Evolutionary conservation across 805 yeast species (phyloP).

Genomic region (Wickerhamiella domercqiae): DNA sequence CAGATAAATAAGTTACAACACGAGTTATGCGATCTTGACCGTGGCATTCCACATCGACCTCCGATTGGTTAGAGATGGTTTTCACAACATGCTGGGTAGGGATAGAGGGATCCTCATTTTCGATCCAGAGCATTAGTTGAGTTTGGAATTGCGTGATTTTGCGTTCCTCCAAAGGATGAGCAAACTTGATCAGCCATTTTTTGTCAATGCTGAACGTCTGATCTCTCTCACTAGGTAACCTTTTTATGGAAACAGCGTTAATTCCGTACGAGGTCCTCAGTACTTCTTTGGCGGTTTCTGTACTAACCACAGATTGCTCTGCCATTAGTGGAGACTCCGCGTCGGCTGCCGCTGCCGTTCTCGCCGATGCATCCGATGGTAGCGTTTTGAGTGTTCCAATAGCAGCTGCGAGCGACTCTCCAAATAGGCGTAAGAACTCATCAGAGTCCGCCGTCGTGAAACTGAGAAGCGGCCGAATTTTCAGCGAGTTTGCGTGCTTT

Average conservation of each 20-base stretch:
- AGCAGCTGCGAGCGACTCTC: too few relatives aligned
- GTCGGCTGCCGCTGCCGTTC: too few relatives aligned
- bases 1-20: constrained; percentile 5
- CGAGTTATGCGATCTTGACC: constrained; percentile 5
- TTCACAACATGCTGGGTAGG: constrained; percentile 7
- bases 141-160: constrained; percentile 8
- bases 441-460: constrained; percentile 7
- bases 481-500: constrained; percentile 6
- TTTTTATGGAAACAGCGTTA: constrained; percentile 1
- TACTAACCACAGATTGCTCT: not conserved
- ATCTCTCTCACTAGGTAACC: constrained; percentile 9
- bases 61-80: not conserved
- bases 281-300: constrained; percentile 2
- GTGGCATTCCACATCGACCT: not conserved
- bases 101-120: constrained; percentile 4
- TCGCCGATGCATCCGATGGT: too few relatives aligned
- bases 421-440: constrained; percentile 2
- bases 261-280: not conserved
- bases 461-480: constrained; percentile 8
- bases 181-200: constrained; percentile 2
- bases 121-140: constrained; percentile 2
- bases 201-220: constrained; percentile 4
- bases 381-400: too few relatives aligned
- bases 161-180: constrained; percentile 10
- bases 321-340: not conserved